These are phyloP conservation scores for Hansenula lynferdii DNA, from an alignment of 1,139 yeast species.

Conservation along the genomic window DNA sequence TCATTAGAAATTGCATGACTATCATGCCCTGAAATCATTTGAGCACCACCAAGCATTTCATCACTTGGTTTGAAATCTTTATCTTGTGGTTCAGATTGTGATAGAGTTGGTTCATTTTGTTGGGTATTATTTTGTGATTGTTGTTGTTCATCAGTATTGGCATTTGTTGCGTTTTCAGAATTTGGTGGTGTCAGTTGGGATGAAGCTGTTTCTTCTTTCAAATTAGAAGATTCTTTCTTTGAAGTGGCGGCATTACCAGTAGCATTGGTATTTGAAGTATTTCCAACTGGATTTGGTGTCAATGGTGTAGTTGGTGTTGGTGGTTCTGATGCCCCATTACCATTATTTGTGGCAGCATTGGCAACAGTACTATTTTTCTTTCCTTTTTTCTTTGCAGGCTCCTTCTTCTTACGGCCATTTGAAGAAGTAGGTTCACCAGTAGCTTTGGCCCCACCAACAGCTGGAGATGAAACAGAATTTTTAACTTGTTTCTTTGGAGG, in stretches of 20 bases:
- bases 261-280: constrained; percentile 2
- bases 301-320: constrained; percentile 27
- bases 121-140: constrained; percentile 2
- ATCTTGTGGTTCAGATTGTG: constrained; percentile 1
- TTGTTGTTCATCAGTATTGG: constrained; percentile 4
- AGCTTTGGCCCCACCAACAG: constrained; percentile 11
- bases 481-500: constrained; percentile 18
- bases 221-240: constrained; percentile 1
- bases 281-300: constrained; percentile 20
- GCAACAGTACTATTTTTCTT: constrained; percentile 16
- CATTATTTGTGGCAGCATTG: constrained; percentile 3
- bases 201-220: constrained; percentile 12
- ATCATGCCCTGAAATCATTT: constrained; percentile 9
- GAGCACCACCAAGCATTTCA: constrained; percentile 11
- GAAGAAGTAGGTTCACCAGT: constrained; percentile 14
- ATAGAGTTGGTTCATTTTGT: constrained; percentile 4
- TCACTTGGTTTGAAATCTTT: constrained; percentile 6
- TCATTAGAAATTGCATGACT: constrained; percentile 12
- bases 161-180: constrained; percentile 21
- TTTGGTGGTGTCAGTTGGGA: constrained; percentile 24
- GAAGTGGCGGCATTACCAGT: not conserved
- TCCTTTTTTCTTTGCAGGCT: constrained; percentile 26
- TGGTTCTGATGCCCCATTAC: constrained; percentile 23
- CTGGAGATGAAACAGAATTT: constrained; percentile 20
- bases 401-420: constrained; percentile 20